Evolutionary conservation across 768 basidiomycete species (phyloP), one percentile per base, ranked within the genome.

Genomic region (Macrolepiota dolichaula): DNA sequence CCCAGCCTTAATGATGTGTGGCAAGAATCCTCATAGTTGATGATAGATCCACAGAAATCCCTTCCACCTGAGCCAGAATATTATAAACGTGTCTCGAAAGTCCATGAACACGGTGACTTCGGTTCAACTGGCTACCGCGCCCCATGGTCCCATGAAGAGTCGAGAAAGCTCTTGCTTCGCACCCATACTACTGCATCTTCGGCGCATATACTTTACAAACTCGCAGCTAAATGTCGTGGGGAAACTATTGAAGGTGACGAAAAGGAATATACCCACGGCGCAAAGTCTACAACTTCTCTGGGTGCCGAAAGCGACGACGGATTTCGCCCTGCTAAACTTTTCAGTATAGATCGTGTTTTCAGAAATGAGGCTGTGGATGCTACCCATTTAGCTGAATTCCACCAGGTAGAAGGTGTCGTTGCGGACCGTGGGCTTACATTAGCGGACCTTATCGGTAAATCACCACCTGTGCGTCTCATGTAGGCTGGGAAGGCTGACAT

Each of bases 401-500:
- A 98, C 72, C 97, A 99, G 75, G 97, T 99, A n/a, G 97, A 99
- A 73, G 97, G 97, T 54, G 97, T 99, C 50, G 94, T 99, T 27
- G 97, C 97, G 10, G 97, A 99, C 74, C 86, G 88, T 65, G 87
- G 87, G 53, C 76, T 99, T 62, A 98, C 96, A 1, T 79, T 99
- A 27, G 96, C 94, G 17, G 95, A 98, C 72, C 79, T 99, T 62
- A 98, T 99, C 64, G 96, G 95, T 94, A 64, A n/a, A 50, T 82
- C n/a, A 24, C 6, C 7, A 27, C 13, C 46, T 12, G 7, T 56
- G 37, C 11, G 19, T 35, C 40, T 24, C 36, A 6, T 42, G 15
- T 47, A 13, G 58, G 29, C 51, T 38, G 9, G 19, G 50, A 51
- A 17, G 19, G 2, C 29, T 52, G 42, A 2, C 27, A 35, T 51